Conservation (phyloP, 176 grass and related monocot species). For the Aegilops speltoides region DNA sequence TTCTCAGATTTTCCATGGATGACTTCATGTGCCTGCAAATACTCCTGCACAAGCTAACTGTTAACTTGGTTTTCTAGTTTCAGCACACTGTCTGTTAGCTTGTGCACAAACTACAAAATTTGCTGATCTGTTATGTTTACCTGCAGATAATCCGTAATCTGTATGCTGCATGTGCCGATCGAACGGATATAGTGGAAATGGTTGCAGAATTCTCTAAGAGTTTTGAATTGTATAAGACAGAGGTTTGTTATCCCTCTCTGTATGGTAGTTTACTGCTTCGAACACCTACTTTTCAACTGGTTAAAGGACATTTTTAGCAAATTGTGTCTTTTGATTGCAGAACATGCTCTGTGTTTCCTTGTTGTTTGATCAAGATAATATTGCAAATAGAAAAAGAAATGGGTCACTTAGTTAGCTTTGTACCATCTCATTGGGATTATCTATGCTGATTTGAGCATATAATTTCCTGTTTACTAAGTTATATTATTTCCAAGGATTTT, state of each 20-base stretch:
- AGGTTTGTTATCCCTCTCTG: conserved; percentile 48
- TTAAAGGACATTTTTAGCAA: not conserved
- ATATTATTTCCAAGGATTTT: not conserved
- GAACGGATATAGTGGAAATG: conserved; percentile 63
- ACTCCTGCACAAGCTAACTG: too few species aligned
- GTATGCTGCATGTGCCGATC: conserved; percentile 57
- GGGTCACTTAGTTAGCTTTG: not conserved
- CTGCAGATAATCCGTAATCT: conserved; percentile 83
- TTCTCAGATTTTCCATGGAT: not conserved
- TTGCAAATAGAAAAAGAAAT: not conserved
- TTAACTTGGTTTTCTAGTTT: too few species aligned
- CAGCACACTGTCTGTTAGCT: too few species aligned
- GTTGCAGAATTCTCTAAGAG: conserved; percentile 56
- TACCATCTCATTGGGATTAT: not conserved
- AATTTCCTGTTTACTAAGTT: conserved; percentile 7
- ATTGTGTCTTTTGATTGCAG: not conserved
- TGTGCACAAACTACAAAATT: too few species aligned
- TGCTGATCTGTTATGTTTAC: not conserved
- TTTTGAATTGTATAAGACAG: conserved; percentile 79
- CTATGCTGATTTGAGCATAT: not conserved
- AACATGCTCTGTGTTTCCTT: not conserved
- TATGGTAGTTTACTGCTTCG: not conserved
- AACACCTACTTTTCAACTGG: not conserved
- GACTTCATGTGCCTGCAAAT: not conserved
- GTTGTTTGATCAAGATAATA: not conserved